These are phyloP conservation scores for Euphorbia tirucalli DNA, from an alignment of 345 rosid species.

Conservation along the genomic window DNA sequence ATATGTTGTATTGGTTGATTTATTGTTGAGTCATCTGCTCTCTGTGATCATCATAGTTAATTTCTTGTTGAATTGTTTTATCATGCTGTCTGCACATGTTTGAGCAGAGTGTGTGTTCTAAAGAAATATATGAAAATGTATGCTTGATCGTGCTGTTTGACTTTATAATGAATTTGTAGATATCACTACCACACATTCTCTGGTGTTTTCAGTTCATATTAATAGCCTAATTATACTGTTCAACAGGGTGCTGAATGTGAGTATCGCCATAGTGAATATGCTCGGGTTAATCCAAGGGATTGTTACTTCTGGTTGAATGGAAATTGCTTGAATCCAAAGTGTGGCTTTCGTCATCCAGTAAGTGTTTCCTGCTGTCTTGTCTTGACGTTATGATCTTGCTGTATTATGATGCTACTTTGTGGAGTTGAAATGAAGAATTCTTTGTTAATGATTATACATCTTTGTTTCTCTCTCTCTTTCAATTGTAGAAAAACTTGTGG, in stretches of 20 bases:
- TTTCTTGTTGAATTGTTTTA: background rate
- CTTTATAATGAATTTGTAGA: background rate
- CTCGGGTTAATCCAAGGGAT: constrained; percentile 90
- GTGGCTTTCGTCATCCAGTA: constrained; percentile 93
- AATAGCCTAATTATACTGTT: constrained; percentile 9
- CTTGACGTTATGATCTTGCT: background rate
- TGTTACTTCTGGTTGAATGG: constrained; percentile 95
- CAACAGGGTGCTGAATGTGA: constrained; percentile 90
- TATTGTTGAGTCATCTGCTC: background rate
- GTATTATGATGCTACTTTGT: background rate
- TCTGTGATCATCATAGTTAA: background rate
- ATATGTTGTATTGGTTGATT: background rate
- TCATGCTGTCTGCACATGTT: background rate
- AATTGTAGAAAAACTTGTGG: background rate
- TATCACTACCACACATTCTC: background rate
- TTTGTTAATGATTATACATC: background rate
- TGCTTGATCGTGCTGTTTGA: background rate
- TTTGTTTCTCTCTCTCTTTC: background rate
- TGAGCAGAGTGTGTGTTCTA: background rate
- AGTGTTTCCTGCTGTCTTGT: constrained; percentile 32
- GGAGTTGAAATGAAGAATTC: background rate
- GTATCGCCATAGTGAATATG: constrained; percentile 96
- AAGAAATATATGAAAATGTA: background rate
- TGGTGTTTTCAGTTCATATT: constrained; percentile 12
- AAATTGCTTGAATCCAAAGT: constrained; percentile 86